Evolutionary conservation across 768 basidiomycete species (phyloP).

Genomic region (Boletellus emodensis): DNA sequence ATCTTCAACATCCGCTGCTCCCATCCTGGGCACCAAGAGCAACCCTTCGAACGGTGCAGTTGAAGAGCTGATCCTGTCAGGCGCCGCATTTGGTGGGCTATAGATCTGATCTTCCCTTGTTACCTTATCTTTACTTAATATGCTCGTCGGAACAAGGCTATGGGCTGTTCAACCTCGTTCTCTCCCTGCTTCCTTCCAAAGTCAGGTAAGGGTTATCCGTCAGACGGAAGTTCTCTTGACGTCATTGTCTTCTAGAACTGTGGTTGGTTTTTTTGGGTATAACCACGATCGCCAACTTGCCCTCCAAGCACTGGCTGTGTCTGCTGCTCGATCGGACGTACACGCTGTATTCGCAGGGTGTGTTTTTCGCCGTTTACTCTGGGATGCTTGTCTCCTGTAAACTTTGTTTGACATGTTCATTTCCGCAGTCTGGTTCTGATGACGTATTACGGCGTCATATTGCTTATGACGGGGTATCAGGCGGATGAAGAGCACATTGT

Average conservation of each 20-base stretch:
- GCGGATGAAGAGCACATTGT: constrained; percentile 66
- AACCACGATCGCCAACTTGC: constrained; percentile 68
- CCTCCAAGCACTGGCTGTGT: constrained; percentile 62
- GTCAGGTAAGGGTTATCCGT: constrained; percentile 46
- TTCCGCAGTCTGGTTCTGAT: constrained; percentile 64
- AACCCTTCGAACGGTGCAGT: constrained; percentile 48
- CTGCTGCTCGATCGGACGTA: constrained; percentile 63
- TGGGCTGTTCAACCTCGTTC: constrained; percentile 76
- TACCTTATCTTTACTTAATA: background rate
- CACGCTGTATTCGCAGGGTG: constrained; percentile 78
- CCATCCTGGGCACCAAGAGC: constrained; percentile 15
- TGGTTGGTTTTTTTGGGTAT: constrained; percentile 77
- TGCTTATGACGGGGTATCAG: constrained; percentile 70
- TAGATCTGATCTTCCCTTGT: background rate
- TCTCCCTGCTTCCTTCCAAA: constrained; percentile 70
- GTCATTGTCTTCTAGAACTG: constrained; percentile 39
- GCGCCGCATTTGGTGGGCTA: constrained; percentile 68
- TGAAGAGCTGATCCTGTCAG: constrained; percentile 71
- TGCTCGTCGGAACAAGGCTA: constrained; percentile 31
- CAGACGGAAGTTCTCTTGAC: background rate
- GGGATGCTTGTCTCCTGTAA: background rate
- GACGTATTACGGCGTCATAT: constrained; percentile 72
- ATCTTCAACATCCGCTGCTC: constrained; percentile 11
- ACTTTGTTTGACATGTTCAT: background rate
- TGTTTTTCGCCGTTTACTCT: constrained; percentile 2